phyloP scores from a whole-genome alignment of 2,329 filamentous ascomycete genomes.

The Pyrenochaeta sp. region DNA sequence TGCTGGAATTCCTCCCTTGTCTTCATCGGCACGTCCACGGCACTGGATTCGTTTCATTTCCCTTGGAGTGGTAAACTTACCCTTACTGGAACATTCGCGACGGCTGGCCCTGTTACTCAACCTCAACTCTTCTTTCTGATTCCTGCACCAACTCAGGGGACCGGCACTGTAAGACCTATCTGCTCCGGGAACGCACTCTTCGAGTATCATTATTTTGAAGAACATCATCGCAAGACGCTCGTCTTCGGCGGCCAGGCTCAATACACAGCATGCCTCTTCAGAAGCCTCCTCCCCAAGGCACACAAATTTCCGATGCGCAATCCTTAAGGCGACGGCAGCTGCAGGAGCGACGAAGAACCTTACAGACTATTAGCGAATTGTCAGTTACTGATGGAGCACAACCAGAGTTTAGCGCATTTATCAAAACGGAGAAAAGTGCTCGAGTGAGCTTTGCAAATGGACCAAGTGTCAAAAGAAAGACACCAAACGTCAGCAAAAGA shows the following conservation, averaged over 20 bases:
- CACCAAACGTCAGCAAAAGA: constrained; percentile 16
- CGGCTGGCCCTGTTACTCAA: neutral
- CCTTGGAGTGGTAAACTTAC: neutral
- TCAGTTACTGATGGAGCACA: constrained; percentile 20
- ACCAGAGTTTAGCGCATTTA: constrained; percentile 18
- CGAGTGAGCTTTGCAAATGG: constrained; percentile 5
- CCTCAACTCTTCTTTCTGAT: neutral
- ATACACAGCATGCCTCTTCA: constrained; percentile 29
- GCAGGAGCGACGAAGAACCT: constrained; percentile 34
- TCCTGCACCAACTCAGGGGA: neutral
- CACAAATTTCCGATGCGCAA: constrained; percentile 5
- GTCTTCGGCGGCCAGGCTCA: neutral
- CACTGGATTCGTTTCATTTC: constrained; percentile 15
- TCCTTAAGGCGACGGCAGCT: constrained; percentile 10
- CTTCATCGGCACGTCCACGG: constrained; percentile 15
- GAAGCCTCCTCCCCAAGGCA: constrained; percentile 20
- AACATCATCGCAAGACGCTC: neutral
- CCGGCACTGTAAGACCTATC: neutral
- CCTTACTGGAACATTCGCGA: neutral
- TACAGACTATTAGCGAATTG: constrained; percentile 43
- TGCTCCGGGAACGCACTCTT: neutral
- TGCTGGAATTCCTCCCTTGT: constrained; percentile 21
- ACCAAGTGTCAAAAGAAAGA: constrained; percentile 1
- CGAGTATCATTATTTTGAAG: neutral
- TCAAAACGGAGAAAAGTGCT: constrained; percentile 9